These are phyloP conservation scores for Microcyclospora pomicola DNA, from an alignment of 2,329 filamentous ascomycete species.

Conservation along the genomic window DNA sequence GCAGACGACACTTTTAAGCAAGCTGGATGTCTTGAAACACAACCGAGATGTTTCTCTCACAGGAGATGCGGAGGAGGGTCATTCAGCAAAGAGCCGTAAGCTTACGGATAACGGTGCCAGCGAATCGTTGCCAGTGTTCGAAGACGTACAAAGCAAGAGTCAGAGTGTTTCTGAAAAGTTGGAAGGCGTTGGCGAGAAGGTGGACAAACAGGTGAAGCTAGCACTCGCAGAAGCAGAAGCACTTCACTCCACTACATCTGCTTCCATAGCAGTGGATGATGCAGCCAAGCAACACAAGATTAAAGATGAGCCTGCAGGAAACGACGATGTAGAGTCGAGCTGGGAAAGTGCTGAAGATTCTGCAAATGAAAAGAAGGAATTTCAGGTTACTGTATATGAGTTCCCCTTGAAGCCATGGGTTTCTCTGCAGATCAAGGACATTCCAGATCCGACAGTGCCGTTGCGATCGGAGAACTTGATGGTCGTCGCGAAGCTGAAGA, in stretches of 20 bases:
- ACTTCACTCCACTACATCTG: constrained; percentile 30
- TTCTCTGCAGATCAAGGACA: constrained; percentile 56
- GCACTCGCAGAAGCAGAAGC: constrained; percentile 45
- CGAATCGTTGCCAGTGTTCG: not conserved
- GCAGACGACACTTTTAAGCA: constrained; percentile 17
- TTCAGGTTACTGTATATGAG: constrained; percentile 66
- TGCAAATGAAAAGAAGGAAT: constrained; percentile 51
- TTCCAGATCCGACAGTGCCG: constrained; percentile 40
- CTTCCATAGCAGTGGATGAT: constrained; percentile 15
- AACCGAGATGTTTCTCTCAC: constrained; percentile 26
- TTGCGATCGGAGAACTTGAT: constrained; percentile 73
- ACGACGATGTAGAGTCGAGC: constrained; percentile 49
- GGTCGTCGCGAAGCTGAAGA: constrained; percentile 88
- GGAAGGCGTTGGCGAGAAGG: constrained; percentile 47
- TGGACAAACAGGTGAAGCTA: constrained; percentile 49
- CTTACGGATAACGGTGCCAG: constrained; percentile 9
- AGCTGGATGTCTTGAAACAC: constrained; percentile 34
- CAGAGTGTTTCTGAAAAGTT: constrained; percentile 62
- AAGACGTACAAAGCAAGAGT: constrained; percentile 7
- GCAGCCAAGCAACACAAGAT: constrained; percentile 34
- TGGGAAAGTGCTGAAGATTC: constrained; percentile 73
- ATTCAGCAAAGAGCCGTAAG: constrained; percentile 26
- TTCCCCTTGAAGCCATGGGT: constrained; percentile 97
- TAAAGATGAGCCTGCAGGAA: constrained; percentile 39
- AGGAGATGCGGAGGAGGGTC: constrained; percentile 12